Conservation (phyloP, 495 filamentous ascomycete species). For the Penicillium fimorum region DNA sequence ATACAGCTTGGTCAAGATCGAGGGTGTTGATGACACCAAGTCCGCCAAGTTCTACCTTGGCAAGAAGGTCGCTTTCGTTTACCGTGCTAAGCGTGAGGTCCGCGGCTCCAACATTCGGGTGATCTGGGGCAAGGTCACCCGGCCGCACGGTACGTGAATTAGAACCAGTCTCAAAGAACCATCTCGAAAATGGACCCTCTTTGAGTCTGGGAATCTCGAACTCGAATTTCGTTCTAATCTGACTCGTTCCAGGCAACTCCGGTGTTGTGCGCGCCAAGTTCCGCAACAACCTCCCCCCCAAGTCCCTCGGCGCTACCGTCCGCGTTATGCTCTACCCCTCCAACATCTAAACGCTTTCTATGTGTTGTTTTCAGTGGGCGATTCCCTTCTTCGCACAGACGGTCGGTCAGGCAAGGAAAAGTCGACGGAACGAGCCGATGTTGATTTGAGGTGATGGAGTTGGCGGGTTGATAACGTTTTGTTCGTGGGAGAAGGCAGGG, state of each 20-base stretch:
- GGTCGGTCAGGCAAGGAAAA: constrained; percentile 43
- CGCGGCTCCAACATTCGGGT: constrained; percentile 96
- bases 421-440: constrained; percentile 45
- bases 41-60: constrained; percentile 89
- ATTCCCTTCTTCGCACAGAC: constrained; percentile 45
- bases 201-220: not conserved
- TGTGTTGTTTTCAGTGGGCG: constrained; percentile 40
- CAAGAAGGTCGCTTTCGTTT: constrained; percentile 97
- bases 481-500: constrained; percentile 49
- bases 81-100: constrained; percentile 86
- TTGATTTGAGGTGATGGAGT: constrained; percentile 44
- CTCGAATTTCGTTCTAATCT: constrained; percentile 9
- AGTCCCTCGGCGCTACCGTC: constrained; percentile 94
- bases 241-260: constrained; percentile 69
- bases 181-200: not conserved
- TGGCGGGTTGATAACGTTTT: constrained; percentile 47
- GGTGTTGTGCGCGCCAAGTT: constrained; percentile 97
- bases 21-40: constrained; percentile 85
- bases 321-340: constrained; percentile 99
- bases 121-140: constrained; percentile 98
- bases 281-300: constrained; percentile 87
- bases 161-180: not conserved
- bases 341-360: constrained; percentile 47
- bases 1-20: constrained; percentile 82
- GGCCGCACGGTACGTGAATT: constrained; percentile 75